A percentile compares a stretch with the other conserved stretches of the same genome.
Conservation (phyloP, 768 basidiomycete species). For the Tubosaeta brunneosetosa region DNA sequence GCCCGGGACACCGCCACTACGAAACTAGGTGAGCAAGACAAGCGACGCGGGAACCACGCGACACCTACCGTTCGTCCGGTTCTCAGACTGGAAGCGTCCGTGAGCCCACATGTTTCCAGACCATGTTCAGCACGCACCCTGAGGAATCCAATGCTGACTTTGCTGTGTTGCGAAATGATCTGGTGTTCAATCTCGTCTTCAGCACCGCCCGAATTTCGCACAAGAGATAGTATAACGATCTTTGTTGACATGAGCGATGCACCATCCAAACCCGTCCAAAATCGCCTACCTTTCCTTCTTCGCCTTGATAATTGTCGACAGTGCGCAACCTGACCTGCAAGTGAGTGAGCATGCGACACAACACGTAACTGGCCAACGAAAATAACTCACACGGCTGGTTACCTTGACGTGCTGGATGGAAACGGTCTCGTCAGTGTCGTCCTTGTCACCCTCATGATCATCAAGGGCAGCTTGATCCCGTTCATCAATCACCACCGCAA, state of each 20-base stretch:
- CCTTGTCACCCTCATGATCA: constrained; percentile 42
- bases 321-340: constrained; percentile 63
- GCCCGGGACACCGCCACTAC: constrained; percentile 70
- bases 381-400: constrained; percentile 42
- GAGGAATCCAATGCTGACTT: constrained; percentile 62
- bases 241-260: constrained; percentile 19
- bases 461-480: constrained; percentile 59
- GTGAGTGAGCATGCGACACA: not conserved
- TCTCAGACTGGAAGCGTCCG: constrained; percentile 40
- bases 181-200: constrained; percentile 29
- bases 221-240: constrained; percentile 70
- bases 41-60: too few relatives aligned
- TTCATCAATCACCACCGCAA: constrained; percentile 67
- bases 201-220: constrained; percentile 59
- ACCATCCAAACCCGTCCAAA: not conserved
- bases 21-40: constrained; percentile 2
- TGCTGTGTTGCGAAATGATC: constrained; percentile 12
- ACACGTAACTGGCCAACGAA: not conserved
- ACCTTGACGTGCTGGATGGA: constrained; percentile 47
- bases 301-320: constrained; percentile 76
- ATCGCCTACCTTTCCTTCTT: constrained; percentile 51
- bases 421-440: constrained; percentile 27
- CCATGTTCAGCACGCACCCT: constrained; percentile 40
- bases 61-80: constrained; percentile 50
- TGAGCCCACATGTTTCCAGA: not conserved